A percentile compares a stretch with the other conserved stretches of the same genome.
phyloP scores from a whole-genome alignment of 2,329 filamentous ascomycete species.

The Neofusicoccum sp. region DNA sequence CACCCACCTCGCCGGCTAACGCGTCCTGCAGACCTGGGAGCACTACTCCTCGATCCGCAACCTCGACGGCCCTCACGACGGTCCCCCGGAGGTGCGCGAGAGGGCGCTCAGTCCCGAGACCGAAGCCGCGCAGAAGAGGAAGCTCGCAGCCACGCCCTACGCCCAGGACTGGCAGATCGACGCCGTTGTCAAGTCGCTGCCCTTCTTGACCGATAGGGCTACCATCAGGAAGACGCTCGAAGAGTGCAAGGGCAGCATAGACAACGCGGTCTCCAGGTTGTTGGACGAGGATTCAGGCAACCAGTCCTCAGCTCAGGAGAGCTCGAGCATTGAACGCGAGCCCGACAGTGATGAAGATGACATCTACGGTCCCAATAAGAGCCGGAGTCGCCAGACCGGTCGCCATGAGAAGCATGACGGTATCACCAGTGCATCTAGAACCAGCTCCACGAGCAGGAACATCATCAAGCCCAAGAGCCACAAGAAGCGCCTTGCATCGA shows the following conservation, averaged over 20 bases:
- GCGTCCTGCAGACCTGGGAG: conserved; percentile 53
- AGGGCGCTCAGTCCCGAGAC: conserved; percentile 32
- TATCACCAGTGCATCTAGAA: conserved; percentile 6
- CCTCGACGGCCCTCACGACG: conserved; percentile 57
- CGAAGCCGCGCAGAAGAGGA: conserved; percentile 42
- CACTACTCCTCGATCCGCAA: conserved; percentile 68
- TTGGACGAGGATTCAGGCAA: conserved; percentile 47
- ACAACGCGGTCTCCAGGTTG: conserved; percentile 52
- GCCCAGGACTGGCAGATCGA: conserved; percentile 57
- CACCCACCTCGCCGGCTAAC: conserved; percentile 22
- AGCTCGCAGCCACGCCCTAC: conserved; percentile 38
- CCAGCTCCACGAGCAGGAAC: not conserved
- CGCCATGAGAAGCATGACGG: not conserved
- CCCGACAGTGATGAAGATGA: conserved; percentile 51
- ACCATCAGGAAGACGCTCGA: conserved; percentile 54
- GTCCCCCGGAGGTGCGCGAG: conserved; percentile 49
- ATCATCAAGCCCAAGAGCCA: conserved; percentile 9
- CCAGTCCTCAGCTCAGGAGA: conserved; percentile 44
- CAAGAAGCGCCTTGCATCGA: not conserved
- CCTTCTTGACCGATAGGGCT: conserved; percentile 49
- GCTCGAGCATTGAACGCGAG: conserved; percentile 52
- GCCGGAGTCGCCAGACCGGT: not conserved
- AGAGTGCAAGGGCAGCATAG: conserved; percentile 54
- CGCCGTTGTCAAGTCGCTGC: conserved; percentile 51
- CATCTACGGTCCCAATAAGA: conserved; percentile 50